Evolutionary conservation across 139 green algal species (phyloP), one percentile per base, ranked within the genome.

Genomic region (Chlorella sorokiniana): DNA sequence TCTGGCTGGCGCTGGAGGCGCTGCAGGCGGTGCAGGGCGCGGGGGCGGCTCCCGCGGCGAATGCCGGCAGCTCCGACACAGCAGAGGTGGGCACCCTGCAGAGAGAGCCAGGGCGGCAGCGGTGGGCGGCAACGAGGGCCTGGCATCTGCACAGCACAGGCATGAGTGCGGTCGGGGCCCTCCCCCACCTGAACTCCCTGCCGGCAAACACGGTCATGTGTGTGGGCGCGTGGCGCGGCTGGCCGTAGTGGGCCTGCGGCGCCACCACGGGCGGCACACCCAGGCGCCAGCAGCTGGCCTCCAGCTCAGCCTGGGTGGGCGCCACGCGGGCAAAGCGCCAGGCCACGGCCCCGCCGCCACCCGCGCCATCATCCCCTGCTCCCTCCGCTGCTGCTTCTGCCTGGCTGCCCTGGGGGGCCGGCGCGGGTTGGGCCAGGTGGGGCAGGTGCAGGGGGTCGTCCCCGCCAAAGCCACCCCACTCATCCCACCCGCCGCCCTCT

Each of bases 241-340:
- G 83, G 52, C 89, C 85, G 51, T 92, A 96, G 80, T 91, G 91
- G 3, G 91, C 83, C n/a, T 82, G 72, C 63, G 78, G 76, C 68
- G 93, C 84, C 42, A 93, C 75, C 22, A 92, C 74, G 2, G 81
- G 79, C 68, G 62, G 72, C 41, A 91, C 56, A 18, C 77, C 86
- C 29, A 84, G 79, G 73, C 80, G 52, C 20, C 61, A 45, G 42
- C 59, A 69, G 42, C 41, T 85, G 16, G 40, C 42, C 0, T 70
- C 74, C 37, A 95, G 79, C 63, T 93, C 67, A 18, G 59, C 73
- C 54, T 68, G 27, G 25, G 76, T 79, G 10, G 71, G 81, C 33
- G 81, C 71, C 3, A 38, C 38, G 16, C 51, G 78, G 20, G 69
- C 78, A 4, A 29, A 69, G 61, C 68, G 69, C 81, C 62, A 69